Base-by-base conservation (phyloP, 169 alveolate genomes). In the Babesia gibsoni region DNA sequence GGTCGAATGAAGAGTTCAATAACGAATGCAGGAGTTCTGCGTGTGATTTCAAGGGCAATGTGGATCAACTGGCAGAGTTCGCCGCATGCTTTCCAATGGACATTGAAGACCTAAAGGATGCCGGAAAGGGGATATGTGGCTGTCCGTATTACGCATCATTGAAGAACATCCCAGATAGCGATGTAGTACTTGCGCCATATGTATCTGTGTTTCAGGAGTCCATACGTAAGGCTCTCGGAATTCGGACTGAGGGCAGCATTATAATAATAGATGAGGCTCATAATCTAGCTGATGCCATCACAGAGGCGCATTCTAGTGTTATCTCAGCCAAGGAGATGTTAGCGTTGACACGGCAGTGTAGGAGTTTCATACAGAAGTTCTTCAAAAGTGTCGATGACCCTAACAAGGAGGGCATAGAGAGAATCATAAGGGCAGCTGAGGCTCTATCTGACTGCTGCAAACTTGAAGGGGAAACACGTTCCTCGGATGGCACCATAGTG, bases 241-340 rank as follows among this genome's bases (percentile, higher is more conserved):
- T 96, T 9, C 70, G 84, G 42, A 61, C 93, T 23, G 86, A 90
- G 32, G 90, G 92, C 52, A 67, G 92, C 50, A 82, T 95, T 14
- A 69, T 96, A 27, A 92, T 96, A 32, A 88, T 96, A 43, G 99
- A 96, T 78, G 99, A 96, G 68, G 99, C 97, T 9, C 99, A 96
- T 78, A 96, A 96, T 81, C 78, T 95, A 18, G 93, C 82, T 30
- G 77, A 73, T 14, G 94, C 87, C 20, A 29, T 78, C 9, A 32
- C 73, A 14, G 82, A 67, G 56, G 30, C 87, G 0, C 81, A 54
- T 20, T 67, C 87, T 7, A 35, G 66, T n/a, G 30, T 30, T 18
- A 23, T 75, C 29, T 41, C 80, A 6, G 36, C 48, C 23, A 9
- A 16, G 39, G 84, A 52, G 23, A 43, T 75, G 50, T 22, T 46